Conservation (phyloP, 2,329 filamentous ascomycete genomes). For the Phialophora verrucosa region DNA sequence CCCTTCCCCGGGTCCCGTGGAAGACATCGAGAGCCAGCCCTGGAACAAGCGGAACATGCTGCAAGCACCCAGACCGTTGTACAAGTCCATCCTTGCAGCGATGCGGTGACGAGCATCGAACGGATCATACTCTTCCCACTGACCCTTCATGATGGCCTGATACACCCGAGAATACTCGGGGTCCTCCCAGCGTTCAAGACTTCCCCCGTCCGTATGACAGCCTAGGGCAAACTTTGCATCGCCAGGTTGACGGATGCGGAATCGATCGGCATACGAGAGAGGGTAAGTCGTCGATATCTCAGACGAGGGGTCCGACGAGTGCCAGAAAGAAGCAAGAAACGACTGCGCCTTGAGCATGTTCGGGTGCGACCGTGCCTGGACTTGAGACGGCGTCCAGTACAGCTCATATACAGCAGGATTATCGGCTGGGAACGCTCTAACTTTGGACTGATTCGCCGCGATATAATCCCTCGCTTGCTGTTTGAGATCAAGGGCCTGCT, state of each 20-base stretch:
- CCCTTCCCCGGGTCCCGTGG: conserved; percentile 74
- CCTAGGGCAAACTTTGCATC: conserved; percentile 73
- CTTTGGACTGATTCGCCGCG: conserved; percentile 59
- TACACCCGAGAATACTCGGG: conserved; percentile 76
- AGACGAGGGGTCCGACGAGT: conserved; percentile 54
- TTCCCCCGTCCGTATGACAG: conserved; percentile 75
- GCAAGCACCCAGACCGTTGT: conserved; percentile 80
- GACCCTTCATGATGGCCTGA: conserved; percentile 71
- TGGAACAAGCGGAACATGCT: conserved; percentile 88
- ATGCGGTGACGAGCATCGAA: conserved; percentile 78
- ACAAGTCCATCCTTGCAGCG: conserved; percentile 72
- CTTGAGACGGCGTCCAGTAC: conserved; percentile 74
- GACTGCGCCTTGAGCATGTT: conserved; percentile 66
- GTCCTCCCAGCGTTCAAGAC: conserved; percentile 75
- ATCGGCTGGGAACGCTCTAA: conserved; percentile 67
- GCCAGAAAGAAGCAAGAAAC: conserved; percentile 69
- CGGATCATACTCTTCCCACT: conserved; percentile 81
- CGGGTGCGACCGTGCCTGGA: conserved; percentile 70
- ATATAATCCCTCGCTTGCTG: conserved; percentile 69
- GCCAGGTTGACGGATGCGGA: conserved; percentile 74
- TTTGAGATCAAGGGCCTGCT: conserved; percentile 70
- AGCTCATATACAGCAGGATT: conserved; percentile 75
- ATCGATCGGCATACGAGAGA: conserved; percentile 71
- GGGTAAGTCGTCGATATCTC: conserved; percentile 62
- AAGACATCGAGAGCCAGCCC: conserved; percentile 83